Evolutionary conservation across 2,329 filamentous ascomycete genomes (phyloP).

Genomic region (Microascus cirrosus): DNA sequence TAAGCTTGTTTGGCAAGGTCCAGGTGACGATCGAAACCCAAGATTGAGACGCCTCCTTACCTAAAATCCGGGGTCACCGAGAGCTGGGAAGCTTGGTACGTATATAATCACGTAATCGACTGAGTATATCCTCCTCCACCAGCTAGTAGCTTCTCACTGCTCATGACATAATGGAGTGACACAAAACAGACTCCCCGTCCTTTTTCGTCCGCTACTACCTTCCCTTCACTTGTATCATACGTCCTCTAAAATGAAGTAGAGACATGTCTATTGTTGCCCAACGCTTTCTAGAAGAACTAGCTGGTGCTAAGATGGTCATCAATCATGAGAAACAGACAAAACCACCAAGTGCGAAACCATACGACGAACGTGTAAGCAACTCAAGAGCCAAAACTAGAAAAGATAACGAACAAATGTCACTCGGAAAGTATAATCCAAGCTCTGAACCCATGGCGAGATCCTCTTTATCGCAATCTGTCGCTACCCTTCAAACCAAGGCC

Average conservation of each 20-base stretch:
- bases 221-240: neutral
- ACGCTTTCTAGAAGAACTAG: neutral
- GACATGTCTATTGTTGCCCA: neutral
- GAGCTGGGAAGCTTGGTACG: too few relatives aligned
- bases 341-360: too few relatives aligned
- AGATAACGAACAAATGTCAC: too few relatives aligned
- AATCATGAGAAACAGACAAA: neutral
- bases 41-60: too few relatives aligned
- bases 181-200: too few relatives aligned
- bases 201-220: neutral
- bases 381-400: too few relatives aligned
- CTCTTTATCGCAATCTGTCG: neutral
- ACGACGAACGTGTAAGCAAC: too few relatives aligned
- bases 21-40: neutral
- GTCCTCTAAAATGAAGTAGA: neutral
- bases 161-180: too few relatives aligned
- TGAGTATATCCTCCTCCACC: too few relatives aligned
- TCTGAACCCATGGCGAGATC: neutral
- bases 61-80: too few relatives aligned
- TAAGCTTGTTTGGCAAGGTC: neutral
- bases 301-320: neutral
- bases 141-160: too few relatives aligned
- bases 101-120: too few relatives aligned
- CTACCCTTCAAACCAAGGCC: neutral
- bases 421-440: neutral